A percentile compares a stretch with the other conserved stretches of the same genome.
Conservation (phyloP, 192 early-diverging fungal species). For the Haplosporangium gracile region DNA sequence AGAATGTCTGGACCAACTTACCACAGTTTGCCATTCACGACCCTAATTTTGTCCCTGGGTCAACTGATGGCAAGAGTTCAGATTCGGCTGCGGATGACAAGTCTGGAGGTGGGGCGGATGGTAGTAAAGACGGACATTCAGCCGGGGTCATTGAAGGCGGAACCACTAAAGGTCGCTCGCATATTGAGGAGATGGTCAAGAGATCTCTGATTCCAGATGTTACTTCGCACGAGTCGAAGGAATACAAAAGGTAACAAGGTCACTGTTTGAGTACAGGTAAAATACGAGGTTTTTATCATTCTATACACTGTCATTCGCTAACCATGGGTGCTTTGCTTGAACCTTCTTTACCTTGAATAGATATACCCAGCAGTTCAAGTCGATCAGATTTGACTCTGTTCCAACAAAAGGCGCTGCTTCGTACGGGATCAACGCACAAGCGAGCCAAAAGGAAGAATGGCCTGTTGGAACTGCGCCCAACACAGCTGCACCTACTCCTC, state of each 20-base stretch:
- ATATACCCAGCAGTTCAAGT: constrained; percentile 56
- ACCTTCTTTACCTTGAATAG: background rate
- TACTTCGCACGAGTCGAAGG: constrained; percentile 24
- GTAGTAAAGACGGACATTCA: background rate
- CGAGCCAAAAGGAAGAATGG: constrained; percentile 21
- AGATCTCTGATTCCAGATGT: constrained; percentile 27
- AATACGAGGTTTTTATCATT: background rate
- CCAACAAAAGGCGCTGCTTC: constrained; percentile 26
- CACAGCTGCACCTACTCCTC: constrained; percentile 6
- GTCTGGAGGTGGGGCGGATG: background rate
- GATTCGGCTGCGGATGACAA: background rate
- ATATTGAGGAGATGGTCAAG: constrained; percentile 36
- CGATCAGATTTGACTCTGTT: constrained; percentile 49
- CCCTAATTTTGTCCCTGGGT: constrained; percentile 18
- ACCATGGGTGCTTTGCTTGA: background rate
- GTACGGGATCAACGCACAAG: constrained; percentile 17
- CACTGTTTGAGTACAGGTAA: background rate
- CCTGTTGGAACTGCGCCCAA: background rate
- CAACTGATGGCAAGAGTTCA: background rate
- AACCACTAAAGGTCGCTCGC: constrained; percentile 26
- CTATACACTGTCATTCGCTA: background rate
- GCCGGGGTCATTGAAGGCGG: background rate
- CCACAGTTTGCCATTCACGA: constrained; percentile 48
- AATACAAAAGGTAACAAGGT: constrained; percentile 36
- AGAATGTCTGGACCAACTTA: constrained; percentile 52